Percentiles rank a stretch among this genome's conserved stretches.
phyloP scores from a whole-genome alignment of 2,329 filamentous ascomycete genomes.

The Pezicula rhizophila region DNA sequence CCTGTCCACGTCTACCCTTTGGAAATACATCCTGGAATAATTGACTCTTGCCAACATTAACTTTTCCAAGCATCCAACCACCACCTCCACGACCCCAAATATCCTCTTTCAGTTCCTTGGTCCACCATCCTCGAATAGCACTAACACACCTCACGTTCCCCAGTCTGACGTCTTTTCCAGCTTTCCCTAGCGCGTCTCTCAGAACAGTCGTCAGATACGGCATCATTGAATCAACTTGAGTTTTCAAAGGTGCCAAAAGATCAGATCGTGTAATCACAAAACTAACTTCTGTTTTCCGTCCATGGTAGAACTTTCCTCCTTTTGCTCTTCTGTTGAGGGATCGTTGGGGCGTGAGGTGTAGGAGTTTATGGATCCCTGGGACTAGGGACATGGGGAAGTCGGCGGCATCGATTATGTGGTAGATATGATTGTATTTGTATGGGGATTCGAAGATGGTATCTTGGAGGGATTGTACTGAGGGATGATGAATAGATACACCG shows the following conservation, averaged over 20 bases:
- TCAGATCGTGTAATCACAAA: constrained; percentile 91
- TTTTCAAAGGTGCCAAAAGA: constrained; percentile 74
- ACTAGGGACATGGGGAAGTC: constrained; percentile 95
- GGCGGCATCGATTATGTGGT: constrained; percentile 89
- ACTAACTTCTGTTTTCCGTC: constrained; percentile 70
- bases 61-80: constrained; percentile 96
- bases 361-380: constrained; percentile 63
- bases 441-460: constrained; percentile 85
- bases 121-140: constrained; percentile 86
- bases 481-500: constrained; percentile 70
- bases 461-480: constrained; percentile 72
- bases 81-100: constrained; percentile 80
- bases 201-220: constrained; percentile 75
- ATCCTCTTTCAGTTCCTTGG: constrained; percentile 74
- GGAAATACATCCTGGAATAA: constrained; percentile 86
- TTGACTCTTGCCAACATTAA: constrained; percentile 94
- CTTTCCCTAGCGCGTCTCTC: constrained; percentile 65
- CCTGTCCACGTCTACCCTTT: constrained; percentile 47
- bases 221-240: constrained; percentile 80
- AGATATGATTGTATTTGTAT: constrained; percentile 86
- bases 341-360: constrained; percentile 68
- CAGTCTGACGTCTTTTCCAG: constrained; percentile 66
- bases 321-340: constrained; percentile 75
- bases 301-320: constrained; percentile 56
- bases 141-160: constrained; percentile 87